Evolutionary conservation across 176 grass and related monocot species (phyloP), one percentile per base, ranked within the genome.

Genomic region (Oryza australiensis): DNA sequence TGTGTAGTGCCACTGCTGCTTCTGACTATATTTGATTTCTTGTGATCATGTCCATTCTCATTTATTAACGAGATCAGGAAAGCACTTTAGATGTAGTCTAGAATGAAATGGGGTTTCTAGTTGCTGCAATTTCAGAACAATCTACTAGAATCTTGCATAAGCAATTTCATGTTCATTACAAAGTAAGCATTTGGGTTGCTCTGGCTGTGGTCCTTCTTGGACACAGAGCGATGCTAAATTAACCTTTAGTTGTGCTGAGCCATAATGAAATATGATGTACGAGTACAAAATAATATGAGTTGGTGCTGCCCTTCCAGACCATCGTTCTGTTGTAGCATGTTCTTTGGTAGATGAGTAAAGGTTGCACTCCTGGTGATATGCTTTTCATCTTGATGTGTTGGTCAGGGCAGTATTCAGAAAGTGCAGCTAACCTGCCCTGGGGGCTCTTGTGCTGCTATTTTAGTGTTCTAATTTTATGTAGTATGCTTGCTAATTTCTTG

Each of bases 261-360:
- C 12, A 37, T 38, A 57, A 34, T n/a, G 18, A 13, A 32, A 35
- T 35, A 35, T n/a, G 28, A 46, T 66, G 38, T 40, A 34, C 11
- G 49, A 23, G 38, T 40, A 34, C 11, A 66, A 23, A 79, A 33
- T n/a, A 27, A 13, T 75, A 59, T 59, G 24, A 34, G 32, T 23
- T 32, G 72, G 35, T 72, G 40, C 69, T 72, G 26, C 12, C 40
- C 24, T n/a, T 60, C 2, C 2, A 4, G 49, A 49, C 7, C 23
- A 53, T 69, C 16, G 12, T 12, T 53, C 7, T 37, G 22, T 57
- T 55, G 26, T 57, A 35, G 3, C 24, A 55, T 80, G 20, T 34
- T 69, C 65, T 29, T 80, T 23, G 45, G 22, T 68, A 37, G 29
- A 67, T 34, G 18, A 53, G 12, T 80, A 79, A 67, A 67, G 6